Evolutionary conservation across 75 land plant species (phyloP).

Genomic region (Sequoia sempervirens): DNA sequence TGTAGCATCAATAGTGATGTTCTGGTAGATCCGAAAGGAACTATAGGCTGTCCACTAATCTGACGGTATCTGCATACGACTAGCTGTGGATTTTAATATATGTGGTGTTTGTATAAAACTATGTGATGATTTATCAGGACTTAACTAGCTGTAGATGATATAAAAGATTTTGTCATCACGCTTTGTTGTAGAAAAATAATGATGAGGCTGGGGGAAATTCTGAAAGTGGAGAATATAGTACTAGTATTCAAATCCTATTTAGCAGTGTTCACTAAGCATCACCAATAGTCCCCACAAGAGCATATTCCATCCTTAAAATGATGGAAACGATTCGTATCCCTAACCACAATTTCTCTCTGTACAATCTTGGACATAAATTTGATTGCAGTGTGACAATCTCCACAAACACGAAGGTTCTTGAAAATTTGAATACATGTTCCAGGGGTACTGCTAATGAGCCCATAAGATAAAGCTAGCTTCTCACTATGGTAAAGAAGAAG

Average conservation of each 20-base stretch:
- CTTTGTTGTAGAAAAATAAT: not conserved
- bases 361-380: constrained; percentile 21
- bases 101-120: no score
- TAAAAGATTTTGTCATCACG: not conserved
- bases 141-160: no score
- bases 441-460: constrained; percentile 22
- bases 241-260: not conserved
- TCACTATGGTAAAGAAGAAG: constrained; percentile 20
- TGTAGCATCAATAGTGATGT: not conserved
- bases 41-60: no score
- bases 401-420: constrained; percentile 21
- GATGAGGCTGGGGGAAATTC: not conserved
- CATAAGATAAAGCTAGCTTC: constrained; percentile 28
- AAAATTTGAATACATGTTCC: constrained; percentile 19
- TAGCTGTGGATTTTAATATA: no score
- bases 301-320: constrained; percentile 25
- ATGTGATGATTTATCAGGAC: no score
- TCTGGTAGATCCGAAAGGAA: no score
- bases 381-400: constrained; percentile 16
- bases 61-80: not conserved
- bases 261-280: not conserved
- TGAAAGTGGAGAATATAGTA: not conserved
- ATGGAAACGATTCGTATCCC: constrained; percentile 23
- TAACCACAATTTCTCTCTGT: constrained; percentile 16
- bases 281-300: constrained; percentile 23